Evolutionary conservation across 345 rosid species (phyloP), one percentile per base, ranked within the genome.

Genomic region (Citrus sp.): DNA sequence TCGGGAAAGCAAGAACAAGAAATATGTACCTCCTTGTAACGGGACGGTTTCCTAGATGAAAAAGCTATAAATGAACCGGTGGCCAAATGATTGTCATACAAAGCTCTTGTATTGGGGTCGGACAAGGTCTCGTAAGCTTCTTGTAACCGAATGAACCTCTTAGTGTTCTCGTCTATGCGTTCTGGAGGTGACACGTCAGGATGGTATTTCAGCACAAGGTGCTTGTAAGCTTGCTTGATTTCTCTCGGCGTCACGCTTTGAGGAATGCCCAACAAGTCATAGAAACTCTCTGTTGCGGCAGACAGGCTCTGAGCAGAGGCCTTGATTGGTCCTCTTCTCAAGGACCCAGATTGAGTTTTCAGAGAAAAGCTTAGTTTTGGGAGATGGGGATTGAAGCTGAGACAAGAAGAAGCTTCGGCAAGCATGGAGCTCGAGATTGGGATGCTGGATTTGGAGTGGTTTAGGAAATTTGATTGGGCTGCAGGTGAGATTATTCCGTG

Each of bases 161-260:
- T 56, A 1, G 85, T 79, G 49, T 78, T 21, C 77, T 79, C 85
- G 37, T 63, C 61, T 24, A 72, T 27, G 27, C 74, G 55, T 49
- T 70, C 77, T 0, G 82, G 77, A 0, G 85, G 82, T 35, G 85
- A 78, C 19, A 78, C 80, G 40, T 82, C 82, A 0, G 82, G 85
- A 68, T 79, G 85, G 64, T 75, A 82, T 55, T 62, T 82, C 58
- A 69, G 75, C 60, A 63, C 85, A 14, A 79, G 73, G 55, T 56
- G 79, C 85, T 65, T 82, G 76, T 82, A 82, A 74, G 85, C 79
- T 65, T 70, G 76, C 77, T 75, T 82, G 75, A 82, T 82, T 37
- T 82, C 84, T 27, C 37, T 38, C 16, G 42, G 12, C 30, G 81
- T 68, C 9, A 72, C 79, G 9, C 22, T 54, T 21, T 82, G 82